phyloP scores from a whole-genome alignment of 1,284 basidiomycete species.

The Cutaneotrichosporon curvatum region DNA sequence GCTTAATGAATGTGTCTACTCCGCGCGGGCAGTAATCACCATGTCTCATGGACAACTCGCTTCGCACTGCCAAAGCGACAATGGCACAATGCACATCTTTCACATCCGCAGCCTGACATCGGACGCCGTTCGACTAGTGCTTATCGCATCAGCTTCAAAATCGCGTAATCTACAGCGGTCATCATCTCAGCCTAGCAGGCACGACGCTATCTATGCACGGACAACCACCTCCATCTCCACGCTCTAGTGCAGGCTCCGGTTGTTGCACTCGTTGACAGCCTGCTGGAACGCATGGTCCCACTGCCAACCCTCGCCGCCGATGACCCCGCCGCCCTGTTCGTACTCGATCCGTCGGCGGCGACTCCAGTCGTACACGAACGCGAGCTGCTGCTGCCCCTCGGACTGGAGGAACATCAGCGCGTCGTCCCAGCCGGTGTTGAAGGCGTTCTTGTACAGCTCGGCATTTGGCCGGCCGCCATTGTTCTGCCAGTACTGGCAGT shows the following conservation, averaged over 20 bases:
- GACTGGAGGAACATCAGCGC: constrained; percentile 52
- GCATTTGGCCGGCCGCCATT: constrained; percentile 54
- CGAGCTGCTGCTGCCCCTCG: constrained; percentile 52
- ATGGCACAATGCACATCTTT: too few species aligned
- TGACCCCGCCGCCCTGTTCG: constrained; percentile 26
- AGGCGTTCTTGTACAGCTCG: constrained; percentile 61
- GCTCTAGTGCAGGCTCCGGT: neutral
- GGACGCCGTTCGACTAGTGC: too few species aligned
- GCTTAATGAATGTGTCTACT: too few species aligned
- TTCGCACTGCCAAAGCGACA: too few species aligned
- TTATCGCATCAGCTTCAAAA: too few species aligned
- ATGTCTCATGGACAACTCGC: too few species aligned
- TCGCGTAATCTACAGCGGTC: too few species aligned
- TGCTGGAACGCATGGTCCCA: constrained; percentile 59
- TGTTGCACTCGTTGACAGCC: constrained; percentile 42
- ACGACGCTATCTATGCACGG: too few species aligned
- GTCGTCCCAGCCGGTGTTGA: constrained; percentile 64
- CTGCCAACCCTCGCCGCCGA: constrained; percentile 55
- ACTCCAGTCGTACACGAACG: constrained; percentile 58
- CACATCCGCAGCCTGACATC: too few species aligned
- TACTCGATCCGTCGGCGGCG: constrained; percentile 52
- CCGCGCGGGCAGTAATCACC: too few species aligned
- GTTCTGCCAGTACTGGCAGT: constrained; percentile 56
- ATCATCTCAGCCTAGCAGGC: too few species aligned
- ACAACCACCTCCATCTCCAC: too few species aligned